Evolutionary conservation across 2,329 filamentous ascomycete genomes (phyloP).

Genomic region (Pseudocercospora fijiensis): DNA sequence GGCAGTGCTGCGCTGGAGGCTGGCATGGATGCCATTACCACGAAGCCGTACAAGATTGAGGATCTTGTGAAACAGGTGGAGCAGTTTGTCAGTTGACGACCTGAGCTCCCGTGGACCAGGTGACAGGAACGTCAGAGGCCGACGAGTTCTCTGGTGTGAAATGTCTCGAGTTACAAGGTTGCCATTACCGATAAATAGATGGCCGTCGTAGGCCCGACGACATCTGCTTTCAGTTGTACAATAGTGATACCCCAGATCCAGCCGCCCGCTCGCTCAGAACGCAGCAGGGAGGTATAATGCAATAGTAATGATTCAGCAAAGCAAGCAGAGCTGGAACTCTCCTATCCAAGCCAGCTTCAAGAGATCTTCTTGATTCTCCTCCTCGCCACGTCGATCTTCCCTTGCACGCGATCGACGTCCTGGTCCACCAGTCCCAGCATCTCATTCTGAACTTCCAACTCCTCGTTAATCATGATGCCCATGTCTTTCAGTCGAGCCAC

Average conservation of each 20-base stretch:
- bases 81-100: background rate
- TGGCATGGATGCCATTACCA: conserved; percentile 30
- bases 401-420: conserved; percentile 63
- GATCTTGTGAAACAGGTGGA: conserved; percentile 25
- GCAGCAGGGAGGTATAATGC: background rate
- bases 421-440: conserved; percentile 67
- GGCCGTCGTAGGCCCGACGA: background rate
- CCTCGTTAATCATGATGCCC: conserved; percentile 71
- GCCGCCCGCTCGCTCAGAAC: background rate
- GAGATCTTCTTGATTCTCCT: conserved; percentile 66
- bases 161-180: background rate
- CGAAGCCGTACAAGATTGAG: conserved; percentile 28
- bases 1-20: conserved; percentile 28
- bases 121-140: too few relatives aligned
- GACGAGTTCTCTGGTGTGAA: background rate
- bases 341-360: conserved; percentile 16
- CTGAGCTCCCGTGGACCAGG: background rate
- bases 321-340: background rate
- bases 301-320: background rate
- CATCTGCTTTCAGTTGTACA: background rate
- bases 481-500: conserved; percentile 74
- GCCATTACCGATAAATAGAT: background rate
- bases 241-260: background rate
- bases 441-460: conserved; percentile 69
- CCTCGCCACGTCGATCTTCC: conserved; percentile 73